Conservation (phyloP, 2,329 filamentous ascomycete genomes). For the Claviceps sorghi region DNA sequence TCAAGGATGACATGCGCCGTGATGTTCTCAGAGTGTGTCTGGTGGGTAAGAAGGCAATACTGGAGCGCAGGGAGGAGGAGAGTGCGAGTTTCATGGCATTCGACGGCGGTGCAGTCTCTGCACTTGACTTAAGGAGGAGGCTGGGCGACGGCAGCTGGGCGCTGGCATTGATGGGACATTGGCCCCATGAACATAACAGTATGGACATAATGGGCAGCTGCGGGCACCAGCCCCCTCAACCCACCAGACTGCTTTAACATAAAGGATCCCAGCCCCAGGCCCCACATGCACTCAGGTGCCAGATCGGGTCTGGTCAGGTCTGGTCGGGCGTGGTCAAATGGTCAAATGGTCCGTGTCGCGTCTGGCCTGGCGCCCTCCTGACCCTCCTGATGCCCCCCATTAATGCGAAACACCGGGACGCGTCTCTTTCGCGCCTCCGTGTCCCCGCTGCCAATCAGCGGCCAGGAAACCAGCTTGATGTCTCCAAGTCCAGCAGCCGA, state of each 20-base stretch:
- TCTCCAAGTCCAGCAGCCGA: not conserved
- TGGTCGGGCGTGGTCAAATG: too few relatives aligned
- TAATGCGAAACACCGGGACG: not conserved
- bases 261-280: too few relatives aligned
- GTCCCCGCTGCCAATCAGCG: not conserved
- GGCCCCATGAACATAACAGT: too few relatives aligned
- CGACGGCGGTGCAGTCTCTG: conserved; percentile 6
- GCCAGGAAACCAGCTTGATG: too few relatives aligned
- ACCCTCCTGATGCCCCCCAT: not conserved
- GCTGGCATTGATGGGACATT: too few relatives aligned
- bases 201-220: not conserved
- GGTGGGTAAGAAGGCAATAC: conserved; percentile 1
- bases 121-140: conserved; percentile 6
- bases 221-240: conserved; percentile 11
- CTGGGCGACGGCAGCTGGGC: conserved; percentile 7
- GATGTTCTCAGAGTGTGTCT: conserved; percentile 1
- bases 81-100: conserved; percentile 7
- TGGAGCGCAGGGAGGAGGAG: conserved; percentile 8
- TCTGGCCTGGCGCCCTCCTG: not conserved
- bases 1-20: conserved; percentile 1
- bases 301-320: too few relatives aligned
- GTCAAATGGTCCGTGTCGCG: not conserved
- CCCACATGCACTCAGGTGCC: too few relatives aligned
- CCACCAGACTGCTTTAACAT: too few relatives aligned
- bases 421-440: not conserved